Conservation (phyloP, 2,329 filamentous ascomycete genomes). For the Diplodia corticola region DNA sequence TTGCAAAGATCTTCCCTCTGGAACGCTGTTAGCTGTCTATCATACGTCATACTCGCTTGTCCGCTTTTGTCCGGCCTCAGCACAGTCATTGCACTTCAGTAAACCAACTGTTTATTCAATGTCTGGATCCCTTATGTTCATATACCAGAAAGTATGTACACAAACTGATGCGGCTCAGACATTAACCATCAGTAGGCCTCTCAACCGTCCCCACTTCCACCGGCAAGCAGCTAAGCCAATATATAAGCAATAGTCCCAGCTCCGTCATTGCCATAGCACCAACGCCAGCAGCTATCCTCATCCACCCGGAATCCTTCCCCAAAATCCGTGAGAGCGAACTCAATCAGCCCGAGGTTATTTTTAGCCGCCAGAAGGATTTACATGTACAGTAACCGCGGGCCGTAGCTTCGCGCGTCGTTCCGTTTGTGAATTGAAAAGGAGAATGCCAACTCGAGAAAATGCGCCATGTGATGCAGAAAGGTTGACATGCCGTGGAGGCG, state of each 20-base stretch:
- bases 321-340: background rate
- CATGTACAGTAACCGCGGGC: slow-evolving; percentile 6
- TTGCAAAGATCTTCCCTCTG: background rate
- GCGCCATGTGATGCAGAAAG: slow-evolving; percentile 9
- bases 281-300: slow-evolving; percentile 9
- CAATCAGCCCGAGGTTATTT: background rate
- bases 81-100: background rate
- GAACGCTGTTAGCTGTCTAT: background rate
- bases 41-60: background rate
- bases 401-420: background rate
- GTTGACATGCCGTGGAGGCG: background rate
- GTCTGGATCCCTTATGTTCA: slow-evolving; percentile 13
- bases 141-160: slow-evolving; percentile 18
- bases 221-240: background rate
- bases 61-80: background rate
- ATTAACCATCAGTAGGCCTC: background rate
- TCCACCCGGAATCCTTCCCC: background rate
- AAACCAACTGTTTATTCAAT: background rate
- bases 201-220: background rate
- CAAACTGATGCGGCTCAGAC: slow-evolving; percentile 16
- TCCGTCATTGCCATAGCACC: background rate
- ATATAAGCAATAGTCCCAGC: slow-evolving; percentile 5
- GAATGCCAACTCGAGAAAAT: background rate
- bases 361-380: background rate
- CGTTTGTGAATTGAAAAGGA: background rate